Evolutionary conservation across 305 asterid species (phyloP).

Genomic region (Ilex paraguariensis): DNA sequence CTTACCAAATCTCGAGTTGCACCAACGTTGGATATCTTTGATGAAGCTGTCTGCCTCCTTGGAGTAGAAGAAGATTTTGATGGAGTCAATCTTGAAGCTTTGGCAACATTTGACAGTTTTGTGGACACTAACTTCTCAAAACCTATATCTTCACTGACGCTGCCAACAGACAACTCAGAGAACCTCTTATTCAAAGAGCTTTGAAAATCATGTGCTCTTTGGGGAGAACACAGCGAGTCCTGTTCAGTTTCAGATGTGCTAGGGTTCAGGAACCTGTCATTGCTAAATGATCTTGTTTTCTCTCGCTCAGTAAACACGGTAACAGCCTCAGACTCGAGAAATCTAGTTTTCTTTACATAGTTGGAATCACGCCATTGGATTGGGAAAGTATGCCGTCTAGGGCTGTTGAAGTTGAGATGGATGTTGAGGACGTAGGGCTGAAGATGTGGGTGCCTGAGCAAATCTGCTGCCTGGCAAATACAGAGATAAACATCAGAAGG

Average conservation of each 20-base stretch:
- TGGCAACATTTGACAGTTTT: constrained; percentile 34
- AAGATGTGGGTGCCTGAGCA: constrained; percentile 82
- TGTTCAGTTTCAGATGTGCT: constrained; percentile 78
- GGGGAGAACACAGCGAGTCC: constrained; percentile 48
- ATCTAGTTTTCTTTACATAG: constrained; percentile 50
- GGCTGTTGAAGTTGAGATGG: constrained; percentile 54
- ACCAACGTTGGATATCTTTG: constrained; percentile 69
- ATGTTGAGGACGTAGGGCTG: constrained; percentile 63
- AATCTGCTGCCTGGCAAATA: constrained; percentile 72
- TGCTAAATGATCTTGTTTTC: constrained; percentile 66
- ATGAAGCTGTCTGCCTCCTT: constrained; percentile 56
- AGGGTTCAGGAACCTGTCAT: constrained; percentile 91
- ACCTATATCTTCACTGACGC: constrained; percentile 38
- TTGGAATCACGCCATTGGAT: constrained; percentile 28
- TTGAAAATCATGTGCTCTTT: constrained; percentile 36
- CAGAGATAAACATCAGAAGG: too few species aligned
- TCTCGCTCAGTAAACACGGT: constrained; percentile 26
- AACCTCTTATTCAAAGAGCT: constrained; percentile 37
- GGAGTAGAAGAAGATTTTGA: constrained; percentile 38
- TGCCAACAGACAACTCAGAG: constrained; percentile 40
- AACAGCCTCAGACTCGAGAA: constrained; percentile 38
- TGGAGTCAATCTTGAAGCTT: constrained; percentile 38
- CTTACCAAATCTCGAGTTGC: constrained; percentile 93
- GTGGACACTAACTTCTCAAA: constrained; percentile 29
- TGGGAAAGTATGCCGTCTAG: constrained; percentile 56